Evolutionary conservation across 768 basidiomycete species (phyloP).

Genomic region (Guyanaporus albipodus): DNA sequence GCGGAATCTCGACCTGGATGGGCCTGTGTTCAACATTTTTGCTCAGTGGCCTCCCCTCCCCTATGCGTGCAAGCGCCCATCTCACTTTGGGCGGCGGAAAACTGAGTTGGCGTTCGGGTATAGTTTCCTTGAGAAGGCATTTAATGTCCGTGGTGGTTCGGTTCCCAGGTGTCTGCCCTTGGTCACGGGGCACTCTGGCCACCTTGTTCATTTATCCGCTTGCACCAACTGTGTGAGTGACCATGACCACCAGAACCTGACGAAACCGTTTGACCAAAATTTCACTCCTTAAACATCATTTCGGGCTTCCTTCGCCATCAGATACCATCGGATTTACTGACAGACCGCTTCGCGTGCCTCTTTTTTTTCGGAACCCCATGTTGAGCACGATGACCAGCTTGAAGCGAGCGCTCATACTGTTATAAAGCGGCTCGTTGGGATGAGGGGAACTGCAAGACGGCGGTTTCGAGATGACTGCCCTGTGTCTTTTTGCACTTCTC

Average conservation of each 20-base stretch:
- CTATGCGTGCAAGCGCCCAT: neutral
- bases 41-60: neutral
- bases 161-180: neutral
- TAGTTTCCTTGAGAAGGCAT: neutral
- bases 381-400: neutral
- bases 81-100: neutral
- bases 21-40: neutral
- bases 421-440: slow-evolving; percentile 13
- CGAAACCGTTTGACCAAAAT: neutral
- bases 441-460: neutral
- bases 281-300: neutral
- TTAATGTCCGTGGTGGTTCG: neutral
- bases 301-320: neutral
- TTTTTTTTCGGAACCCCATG: neutral
- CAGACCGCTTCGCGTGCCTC: neutral
- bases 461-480: slow-evolving; percentile 6
- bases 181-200: neutral
- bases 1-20: neutral
- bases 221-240: neutral
- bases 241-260: neutral
- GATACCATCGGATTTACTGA: neutral
- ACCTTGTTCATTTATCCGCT: neutral
- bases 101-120: neutral
- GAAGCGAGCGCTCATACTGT: slow-evolving; percentile 5
- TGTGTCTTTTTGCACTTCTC: slow-evolving; percentile 1